Base-by-base conservation (phyloP, 2,329 filamentous ascomycete genomes). In the Plenodomus tracheiphilus region DNA sequence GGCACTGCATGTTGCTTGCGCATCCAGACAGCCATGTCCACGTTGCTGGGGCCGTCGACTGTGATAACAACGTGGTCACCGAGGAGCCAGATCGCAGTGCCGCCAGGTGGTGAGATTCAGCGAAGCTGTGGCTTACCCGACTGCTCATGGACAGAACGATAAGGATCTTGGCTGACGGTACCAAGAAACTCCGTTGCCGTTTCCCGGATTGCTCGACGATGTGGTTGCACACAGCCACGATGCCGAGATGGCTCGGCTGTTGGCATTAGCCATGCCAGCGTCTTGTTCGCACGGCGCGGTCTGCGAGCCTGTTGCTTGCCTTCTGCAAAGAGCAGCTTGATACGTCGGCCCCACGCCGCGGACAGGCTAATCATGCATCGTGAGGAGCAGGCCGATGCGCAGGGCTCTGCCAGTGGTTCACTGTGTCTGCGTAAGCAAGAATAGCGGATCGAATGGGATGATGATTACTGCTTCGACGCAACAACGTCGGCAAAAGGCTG, bases 121-220 rank as follows among this genome's bases (percentile, higher is more conserved):
- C 28, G 41, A 47, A 43, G 48, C 37, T 47, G 46, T 49, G 25
- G 37, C 47, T 49, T 34, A 41, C 35, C 46, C 41, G 49, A 39
- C 28, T 47, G 46, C 34, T 53, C 46, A 40, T 46, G 35, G 46
- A 52, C 45, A 41, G 46, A 47, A 52, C 37, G 61, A 61, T 61
- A 66, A 64, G 62, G 50, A 39, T 47, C 68, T 70, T 70, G 68
- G 68, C 68, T 67, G 51, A 62, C 63, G 52, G 55, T 16, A 47
- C 65, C 66, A 68, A 70, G 62, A 55, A 53, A 32, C 42, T 55
- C 44, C 50, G 54, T 60, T 59, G 57, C 62, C 56, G 51, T 41
- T 59, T 59, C 44, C 54, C 53, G 55, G 60, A 51, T 58, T 32
- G 46, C 38, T 50, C 38, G 51, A 51, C 50, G 41, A 50, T 50